Evolutionary conservation across 2,329 filamentous ascomycete species (phyloP).

Genomic region (Acrocalymma vagum): DNA sequence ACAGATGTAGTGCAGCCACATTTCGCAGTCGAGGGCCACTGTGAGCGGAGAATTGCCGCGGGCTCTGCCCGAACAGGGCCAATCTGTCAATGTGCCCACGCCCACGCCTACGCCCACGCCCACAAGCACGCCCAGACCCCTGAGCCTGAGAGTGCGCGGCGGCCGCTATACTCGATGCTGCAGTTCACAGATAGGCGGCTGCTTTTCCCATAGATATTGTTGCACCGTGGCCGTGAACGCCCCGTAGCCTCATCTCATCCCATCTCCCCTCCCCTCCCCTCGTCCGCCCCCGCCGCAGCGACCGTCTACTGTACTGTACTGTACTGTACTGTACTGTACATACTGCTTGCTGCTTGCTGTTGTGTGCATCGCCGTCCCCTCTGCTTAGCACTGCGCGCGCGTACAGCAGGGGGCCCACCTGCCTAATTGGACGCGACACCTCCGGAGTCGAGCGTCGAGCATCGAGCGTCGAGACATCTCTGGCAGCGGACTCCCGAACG

Average conservation of each 20-base stretch:
- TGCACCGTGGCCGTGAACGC: slow-evolving; percentile 9
- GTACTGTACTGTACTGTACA: too few relatives aligned
- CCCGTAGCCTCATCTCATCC: slow-evolving; percentile 13
- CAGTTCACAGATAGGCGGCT: too few relatives aligned
- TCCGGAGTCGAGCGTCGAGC: too few relatives aligned
- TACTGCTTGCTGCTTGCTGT: too few relatives aligned
- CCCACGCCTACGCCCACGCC: too few relatives aligned
- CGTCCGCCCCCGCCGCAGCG: not conserved
- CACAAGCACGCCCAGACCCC: too few relatives aligned
- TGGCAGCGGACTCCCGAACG: slow-evolving; percentile 22
- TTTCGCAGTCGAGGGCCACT: slow-evolving; percentile 23
- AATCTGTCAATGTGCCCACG: slow-evolving; percentile 16
- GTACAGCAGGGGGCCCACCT: slow-evolving; percentile 18
- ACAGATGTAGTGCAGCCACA: too few relatives aligned
- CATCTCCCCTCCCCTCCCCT: not conserved
- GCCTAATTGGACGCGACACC: slow-evolving; percentile 14
- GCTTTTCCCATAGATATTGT: too few relatives aligned
- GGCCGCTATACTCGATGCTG: slow-evolving; percentile 19
- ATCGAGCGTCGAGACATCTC: slow-evolving; percentile 27
- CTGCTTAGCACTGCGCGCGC: slow-evolving; percentile 11
- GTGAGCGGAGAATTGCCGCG: slow-evolving; percentile 23
- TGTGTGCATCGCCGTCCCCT: slow-evolving; percentile 12
- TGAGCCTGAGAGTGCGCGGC: slow-evolving; percentile 24
- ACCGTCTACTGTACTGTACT: not conserved
- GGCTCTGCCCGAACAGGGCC: slow-evolving; percentile 19